Percentiles rank a stretch among this genome's conserved stretches.
These are phyloP conservation scores for Aotearoamyces nothofagi DNA, from an alignment of 2,329 filamentous ascomycete genomes.

Conservation along the genomic window DNA sequence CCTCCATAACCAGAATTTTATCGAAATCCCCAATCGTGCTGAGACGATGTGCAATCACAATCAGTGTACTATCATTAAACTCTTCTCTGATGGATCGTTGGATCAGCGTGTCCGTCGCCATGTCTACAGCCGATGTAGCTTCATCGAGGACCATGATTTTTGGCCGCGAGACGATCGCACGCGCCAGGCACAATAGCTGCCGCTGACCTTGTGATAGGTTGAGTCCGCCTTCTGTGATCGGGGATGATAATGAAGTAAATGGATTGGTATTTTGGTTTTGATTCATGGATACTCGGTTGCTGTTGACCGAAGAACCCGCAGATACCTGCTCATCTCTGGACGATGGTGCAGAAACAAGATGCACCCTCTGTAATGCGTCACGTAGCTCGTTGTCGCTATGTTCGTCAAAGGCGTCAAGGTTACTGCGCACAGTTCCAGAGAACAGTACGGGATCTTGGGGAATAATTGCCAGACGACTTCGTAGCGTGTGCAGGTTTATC, in stretches of 20 bases:
- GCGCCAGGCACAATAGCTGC: slow-evolving; percentile 56
- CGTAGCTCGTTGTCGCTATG: slow-evolving; percentile 53
- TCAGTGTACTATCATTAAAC: slow-evolving; percentile 48
- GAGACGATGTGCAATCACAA: slow-evolving; percentile 59
- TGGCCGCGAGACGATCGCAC: slow-evolving; percentile 51
- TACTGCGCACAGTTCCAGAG: slow-evolving; percentile 60
- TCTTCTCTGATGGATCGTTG: slow-evolving; percentile 57
- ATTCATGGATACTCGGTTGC: no score
- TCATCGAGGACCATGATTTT: slow-evolving; percentile 67
- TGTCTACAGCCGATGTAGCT: slow-evolving; percentile 61
- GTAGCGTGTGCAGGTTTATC: slow-evolving; percentile 52
- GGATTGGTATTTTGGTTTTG: slow-evolving; percentile 40
- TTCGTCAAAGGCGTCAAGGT: slow-evolving; percentile 63
- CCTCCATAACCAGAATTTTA: slow-evolving; percentile 51
- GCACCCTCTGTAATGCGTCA: slow-evolving; percentile 54
- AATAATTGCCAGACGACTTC: slow-evolving; percentile 66
- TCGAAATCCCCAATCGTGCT: slow-evolving; percentile 64
- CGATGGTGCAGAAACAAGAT: no score
- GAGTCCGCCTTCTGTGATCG: slow-evolving; percentile 52
- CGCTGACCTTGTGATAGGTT: slow-evolving; percentile 62
- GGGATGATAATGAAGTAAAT: slow-evolving; percentile 42
- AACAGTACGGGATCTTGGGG: slow-evolving; percentile 74
- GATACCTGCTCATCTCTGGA: not conserved
- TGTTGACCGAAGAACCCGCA: no score
- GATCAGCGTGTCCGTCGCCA: slow-evolving; percentile 56